A percentile compares a stretch with the other conserved stretches of the same genome.
Evolutionary conservation across 2,329 filamentous ascomycete species (phyloP).

Genomic region (Paecilomyces formosus): DNA sequence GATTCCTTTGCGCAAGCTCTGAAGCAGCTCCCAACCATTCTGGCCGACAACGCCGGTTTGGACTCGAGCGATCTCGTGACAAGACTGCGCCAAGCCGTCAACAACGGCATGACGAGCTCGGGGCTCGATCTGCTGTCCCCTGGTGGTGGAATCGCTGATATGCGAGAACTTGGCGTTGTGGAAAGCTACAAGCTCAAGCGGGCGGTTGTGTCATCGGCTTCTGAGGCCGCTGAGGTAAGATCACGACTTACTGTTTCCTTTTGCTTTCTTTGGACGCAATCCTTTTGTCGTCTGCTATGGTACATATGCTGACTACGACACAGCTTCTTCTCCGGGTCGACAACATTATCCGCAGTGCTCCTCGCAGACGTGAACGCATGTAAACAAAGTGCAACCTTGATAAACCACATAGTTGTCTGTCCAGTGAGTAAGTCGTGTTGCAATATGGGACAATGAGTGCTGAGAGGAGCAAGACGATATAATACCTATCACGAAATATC

Average conservation of each 20-base stretch:
- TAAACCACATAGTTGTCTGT: background rate
- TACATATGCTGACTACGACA: conserved; percentile 19
- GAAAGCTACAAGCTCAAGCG: conserved; percentile 98
- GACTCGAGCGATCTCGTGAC: conserved; percentile 93
- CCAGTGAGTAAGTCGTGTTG: background rate
- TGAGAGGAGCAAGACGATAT: background rate
- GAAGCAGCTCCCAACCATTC: conserved; percentile 87
- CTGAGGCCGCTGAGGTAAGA: conserved; percentile 88
- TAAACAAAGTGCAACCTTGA: conserved; percentile 28
- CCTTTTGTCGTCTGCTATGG: background rate
- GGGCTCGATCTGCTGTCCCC: conserved; percentile 83
- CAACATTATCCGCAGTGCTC: conserved; percentile 93
- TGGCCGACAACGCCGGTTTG: conserved; percentile 94
- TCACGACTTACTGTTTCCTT: conserved; percentile 3
- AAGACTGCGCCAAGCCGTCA: conserved; percentile 84
- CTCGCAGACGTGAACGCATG: conserved; percentile 71
- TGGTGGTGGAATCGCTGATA: conserved; percentile 87
- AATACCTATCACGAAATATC: background rate
- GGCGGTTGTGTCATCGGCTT: conserved; percentile 94
- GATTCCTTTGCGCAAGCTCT: conserved; percentile 82
- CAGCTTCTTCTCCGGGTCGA: conserved; percentile 87
- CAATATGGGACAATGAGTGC: background rate
- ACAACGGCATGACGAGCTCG: conserved; percentile 87
- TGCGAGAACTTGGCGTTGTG: conserved; percentile 90
- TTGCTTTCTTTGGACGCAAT: background rate